These are phyloP conservation scores for Beta vulgaris DNA, from an alignment of 148 eudicot species.

Conservation along the genomic window DNA sequence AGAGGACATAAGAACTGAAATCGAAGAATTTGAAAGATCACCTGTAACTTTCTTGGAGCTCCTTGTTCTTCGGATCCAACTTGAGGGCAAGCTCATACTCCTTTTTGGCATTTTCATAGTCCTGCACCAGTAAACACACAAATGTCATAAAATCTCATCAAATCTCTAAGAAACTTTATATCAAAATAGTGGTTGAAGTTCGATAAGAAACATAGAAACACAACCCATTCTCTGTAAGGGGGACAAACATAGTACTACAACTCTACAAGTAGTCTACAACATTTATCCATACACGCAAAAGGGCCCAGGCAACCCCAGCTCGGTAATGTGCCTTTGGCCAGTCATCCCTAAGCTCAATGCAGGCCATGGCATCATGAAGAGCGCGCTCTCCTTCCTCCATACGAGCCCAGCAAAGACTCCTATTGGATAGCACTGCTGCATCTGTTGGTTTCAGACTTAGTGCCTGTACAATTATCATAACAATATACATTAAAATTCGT, in stretches of 20 bases:
- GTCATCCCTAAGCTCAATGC: background rate
- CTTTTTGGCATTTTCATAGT: background rate
- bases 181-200: too few species aligned
- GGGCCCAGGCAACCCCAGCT: conserved; percentile 15
- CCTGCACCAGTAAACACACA: background rate
- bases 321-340: conserved; percentile 25
- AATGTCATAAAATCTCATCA: too few species aligned
- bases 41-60: conserved; percentile 21
- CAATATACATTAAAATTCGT: too few species aligned
- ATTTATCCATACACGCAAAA: conserved; percentile 2
- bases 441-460: conserved; percentile 8
- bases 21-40: background rate
- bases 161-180: too few species aligned
- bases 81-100: conserved; percentile 13
- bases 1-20: too few species aligned
- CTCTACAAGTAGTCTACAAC: background rate
- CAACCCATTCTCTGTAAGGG: background rate
- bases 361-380: conserved; percentile 10
- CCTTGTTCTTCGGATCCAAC: conserved; percentile 19
- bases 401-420: conserved; percentile 17
- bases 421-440: conserved; percentile 17
- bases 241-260: background rate
- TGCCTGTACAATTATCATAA: conserved; percentile 15
- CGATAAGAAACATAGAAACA: too few species aligned
- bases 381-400: background rate